These are phyloP conservation scores for Clarireedia paspali DNA, from an alignment of 2,329 filamentous ascomycete species.

Conservation along the genomic window DNA sequence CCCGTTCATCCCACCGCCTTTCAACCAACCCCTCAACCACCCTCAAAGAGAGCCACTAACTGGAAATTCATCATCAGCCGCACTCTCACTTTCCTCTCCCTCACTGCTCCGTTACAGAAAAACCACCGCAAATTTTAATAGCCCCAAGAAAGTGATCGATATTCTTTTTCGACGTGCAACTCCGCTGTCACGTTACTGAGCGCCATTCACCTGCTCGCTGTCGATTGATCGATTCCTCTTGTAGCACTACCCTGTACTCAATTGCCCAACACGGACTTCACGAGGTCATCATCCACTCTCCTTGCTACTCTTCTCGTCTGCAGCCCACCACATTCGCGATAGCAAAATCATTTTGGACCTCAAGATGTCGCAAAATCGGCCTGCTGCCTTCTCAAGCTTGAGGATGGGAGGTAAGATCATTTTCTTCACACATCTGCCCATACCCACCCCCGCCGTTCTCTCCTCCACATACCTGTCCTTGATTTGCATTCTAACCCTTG, in stretches of 20 bases:
- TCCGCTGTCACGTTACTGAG: conserved; percentile 22
- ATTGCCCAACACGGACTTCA: conserved; percentile 49
- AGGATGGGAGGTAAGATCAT: conserved; percentile 84
- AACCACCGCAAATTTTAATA: neutral
- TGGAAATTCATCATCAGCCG: conserved; percentile 11
- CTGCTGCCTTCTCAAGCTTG: conserved; percentile 78
- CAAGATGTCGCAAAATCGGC: conserved; percentile 82
- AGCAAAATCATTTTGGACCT: conserved; percentile 26
- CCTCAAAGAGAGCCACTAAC: conserved; percentile 7
- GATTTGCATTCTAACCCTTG: conserved; percentile 15
- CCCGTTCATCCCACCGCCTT: conserved; percentile 6
- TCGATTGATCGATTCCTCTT: conserved; percentile 17
- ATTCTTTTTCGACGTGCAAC: conserved; percentile 14
- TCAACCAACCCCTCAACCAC: conserved; percentile 9
- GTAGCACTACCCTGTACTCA: conserved; percentile 20
- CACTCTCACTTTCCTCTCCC: conserved; percentile 8
- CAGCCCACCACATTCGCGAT: conserved; percentile 36
- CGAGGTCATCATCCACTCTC: conserved; percentile 32
- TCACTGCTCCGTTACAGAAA: conserved; percentile 1
- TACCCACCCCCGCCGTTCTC: conserved; percentile 2
- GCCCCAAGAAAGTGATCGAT: conserved; percentile 9
- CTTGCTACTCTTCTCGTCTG: conserved; percentile 38
- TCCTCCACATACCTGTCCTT: neutral
- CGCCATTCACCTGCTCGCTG: conserved; percentile 14
- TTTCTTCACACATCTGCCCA: conserved; percentile 3